Evolutionary conservation across 352 stramenopile species (phyloP).

Genomic region (Globisporangium splendens): DNA sequence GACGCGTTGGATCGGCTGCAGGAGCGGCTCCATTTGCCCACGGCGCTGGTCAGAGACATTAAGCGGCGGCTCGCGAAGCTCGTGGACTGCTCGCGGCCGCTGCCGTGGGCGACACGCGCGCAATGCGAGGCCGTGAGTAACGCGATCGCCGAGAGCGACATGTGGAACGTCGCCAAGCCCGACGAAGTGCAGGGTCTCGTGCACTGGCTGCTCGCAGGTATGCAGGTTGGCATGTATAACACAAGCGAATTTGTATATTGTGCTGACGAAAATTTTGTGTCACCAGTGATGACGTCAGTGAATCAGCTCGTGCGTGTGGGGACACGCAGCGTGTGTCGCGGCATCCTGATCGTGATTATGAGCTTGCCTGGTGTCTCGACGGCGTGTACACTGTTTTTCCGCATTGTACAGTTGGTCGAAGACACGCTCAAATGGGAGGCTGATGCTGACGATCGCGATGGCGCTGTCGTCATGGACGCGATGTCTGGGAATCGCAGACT

Average conservation of each 20-base stretch:
- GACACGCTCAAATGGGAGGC: conserved; percentile 47
- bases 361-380: conserved; percentile 70
- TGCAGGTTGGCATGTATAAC: neutral
- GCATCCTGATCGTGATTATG: conserved; percentile 76
- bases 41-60: conserved; percentile 69
- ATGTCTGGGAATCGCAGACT: conserved; percentile 7
- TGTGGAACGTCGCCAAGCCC: conserved; percentile 49
- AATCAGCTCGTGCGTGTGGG: conserved; percentile 45
- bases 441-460: conserved; percentile 9
- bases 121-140: conserved; percentile 32
- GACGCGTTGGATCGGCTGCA: conserved; percentile 74
- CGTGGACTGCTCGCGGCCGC: conserved; percentile 45
- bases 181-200: conserved; percentile 67
- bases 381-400: conserved; percentile 60
- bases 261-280: neutral
- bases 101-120: conserved; percentile 18
- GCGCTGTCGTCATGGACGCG: conserved; percentile 25
- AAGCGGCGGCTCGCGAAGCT: conserved; percentile 65
- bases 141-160: conserved; percentile 47
- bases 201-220: conserved; percentile 60
- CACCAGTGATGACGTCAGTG: conserved; percentile 46
- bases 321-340: conserved; percentile 53
- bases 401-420: conserved; percentile 68
- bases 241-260: too few species aligned
- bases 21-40: conserved; percentile 62